Evolutionary conservation across 1,139 yeast species (phyloP), one percentile per base, ranked within the genome.

Genomic region (Yamadazyma friedrichii): DNA sequence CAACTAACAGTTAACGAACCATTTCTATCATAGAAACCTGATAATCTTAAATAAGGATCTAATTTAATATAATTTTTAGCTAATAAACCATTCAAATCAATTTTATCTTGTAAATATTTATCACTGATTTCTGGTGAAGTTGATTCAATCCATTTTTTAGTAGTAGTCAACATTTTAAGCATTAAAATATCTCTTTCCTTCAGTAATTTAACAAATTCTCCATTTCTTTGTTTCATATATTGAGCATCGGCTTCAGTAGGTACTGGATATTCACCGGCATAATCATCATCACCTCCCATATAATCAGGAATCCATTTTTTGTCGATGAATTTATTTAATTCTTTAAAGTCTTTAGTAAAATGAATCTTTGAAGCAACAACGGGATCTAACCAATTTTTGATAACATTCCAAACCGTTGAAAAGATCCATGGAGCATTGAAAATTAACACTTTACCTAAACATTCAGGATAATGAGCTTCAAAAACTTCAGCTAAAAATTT

Each of bases 371-470:
- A 59, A 1, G 75, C 54, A 45, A 70, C 75, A 34, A 64, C 71
- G 3, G 78, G 77, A 49, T 72, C 78, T 36, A 72, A 58, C 76
- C 76, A 72, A 42, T 60, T 58, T 49, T 69, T 70, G 41, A 72
- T 67, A 35, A 71, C 61, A 42, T 65, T 70, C 78, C 78, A 72
- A 15, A 71, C 70, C 6, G 75, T 67, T 20, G 67, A 64, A 50
- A 72, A 71, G 35, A 72, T 67, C 78, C 78, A 71, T n/a, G 77
- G 78, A 4, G 78, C 76, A 43, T 70, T 70, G 51, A 61, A 70
- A 44, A 72, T 65, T 38, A 69, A 59, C 28, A 72, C 61, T 20
- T 51, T 49, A 6, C 72, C 75, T 58, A 72, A 66, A 44, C 64
- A 61, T 51, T 72, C 76, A n/a, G 78, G 78, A 48, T 70, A 72